Conservation (phyloP, 371 early-diverging fungal genomes). For the Circinella minor region DNA sequence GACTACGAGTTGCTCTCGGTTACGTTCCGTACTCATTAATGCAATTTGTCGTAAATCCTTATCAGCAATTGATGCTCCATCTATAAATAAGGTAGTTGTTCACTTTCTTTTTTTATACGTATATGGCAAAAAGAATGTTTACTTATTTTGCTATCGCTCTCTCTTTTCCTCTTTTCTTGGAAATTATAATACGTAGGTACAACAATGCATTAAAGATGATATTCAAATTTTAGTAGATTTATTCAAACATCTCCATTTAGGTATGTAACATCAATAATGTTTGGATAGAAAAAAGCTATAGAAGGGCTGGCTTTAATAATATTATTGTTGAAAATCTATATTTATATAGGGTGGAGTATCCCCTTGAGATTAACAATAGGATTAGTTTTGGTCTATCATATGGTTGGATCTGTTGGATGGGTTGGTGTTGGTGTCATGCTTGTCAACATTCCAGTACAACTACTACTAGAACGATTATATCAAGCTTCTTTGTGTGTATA, state of each 20-base stretch:
- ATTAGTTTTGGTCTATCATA: constrained; percentile 77
- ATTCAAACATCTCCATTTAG: constrained; percentile 72
- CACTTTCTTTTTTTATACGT: too few relatives aligned
- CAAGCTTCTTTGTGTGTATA: constrained; percentile 78
- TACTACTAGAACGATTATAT: constrained; percentile 62
- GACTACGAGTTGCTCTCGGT: constrained; percentile 71
- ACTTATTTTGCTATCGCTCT: too few relatives aligned
- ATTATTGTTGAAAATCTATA: too few relatives aligned
- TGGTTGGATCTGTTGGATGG: constrained; percentile 83
- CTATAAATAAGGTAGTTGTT: neutral
- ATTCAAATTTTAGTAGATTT: constrained; percentile 75
- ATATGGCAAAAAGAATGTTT: too few relatives aligned
- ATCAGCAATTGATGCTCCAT: constrained; percentile 56
- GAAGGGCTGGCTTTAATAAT: neutral
- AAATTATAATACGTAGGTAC: neutral
- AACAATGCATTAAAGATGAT: constrained; percentile 61
- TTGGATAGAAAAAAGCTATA: constrained; percentile 21
- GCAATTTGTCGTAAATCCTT: constrained; percentile 79
- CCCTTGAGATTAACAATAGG: constrained; percentile 89
- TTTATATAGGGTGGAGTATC: constrained; percentile 74
- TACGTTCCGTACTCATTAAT: constrained; percentile 76
- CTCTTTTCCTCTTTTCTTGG: too few relatives aligned
- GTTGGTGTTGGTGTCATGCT: constrained; percentile 89
- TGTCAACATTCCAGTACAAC: constrained; percentile 76
- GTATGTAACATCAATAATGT: neutral